These are phyloP conservation scores for Collariella sp. DNA, from an alignment of 495 filamentous ascomycete species.

Conservation along the genomic window DNA sequence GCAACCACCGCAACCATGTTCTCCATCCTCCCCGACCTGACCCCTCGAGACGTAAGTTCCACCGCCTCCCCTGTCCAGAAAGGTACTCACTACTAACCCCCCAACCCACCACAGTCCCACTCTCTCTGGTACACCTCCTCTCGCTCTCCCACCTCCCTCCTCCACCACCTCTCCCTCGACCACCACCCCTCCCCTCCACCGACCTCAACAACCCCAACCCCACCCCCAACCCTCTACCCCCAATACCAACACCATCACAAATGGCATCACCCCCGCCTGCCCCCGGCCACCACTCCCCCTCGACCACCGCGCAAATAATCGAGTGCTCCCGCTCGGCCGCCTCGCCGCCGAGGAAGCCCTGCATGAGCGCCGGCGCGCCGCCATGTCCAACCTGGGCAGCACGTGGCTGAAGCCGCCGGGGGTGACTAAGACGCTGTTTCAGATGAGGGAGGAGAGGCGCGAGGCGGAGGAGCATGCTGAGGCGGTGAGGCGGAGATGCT, in stretches of 20 bases:
- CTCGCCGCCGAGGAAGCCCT: constrained; percentile 60
- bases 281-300: constrained; percentile 7
- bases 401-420: constrained; percentile 75
- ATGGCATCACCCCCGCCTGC: constrained; percentile 8
- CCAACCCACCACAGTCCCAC: constrained; percentile 46
- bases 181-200: constrained; percentile 27
- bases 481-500: constrained; percentile 58
- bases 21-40: constrained; percentile 61
- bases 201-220: constrained; percentile 18
- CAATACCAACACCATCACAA: constrained; percentile 14
- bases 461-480: constrained; percentile 74
- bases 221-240: constrained; percentile 15
- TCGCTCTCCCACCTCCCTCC: constrained; percentile 34
- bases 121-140: constrained; percentile 61
- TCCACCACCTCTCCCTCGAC: too few species aligned
- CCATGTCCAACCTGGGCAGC: constrained; percentile 65
- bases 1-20: constrained; percentile 40
- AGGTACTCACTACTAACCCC: constrained; percentile 2
- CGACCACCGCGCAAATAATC: constrained; percentile 20
- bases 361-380: constrained; percentile 57
- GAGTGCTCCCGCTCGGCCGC: constrained; percentile 49
- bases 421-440: constrained; percentile 64
- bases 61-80: not conserved
- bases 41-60: constrained; percentile 57
- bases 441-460: constrained; percentile 66